These are phyloP conservation scores for Rhipidocladum racemiflorum DNA, from an alignment of 176 grass and related monocot genomes.

Conservation along the genomic window DNA sequence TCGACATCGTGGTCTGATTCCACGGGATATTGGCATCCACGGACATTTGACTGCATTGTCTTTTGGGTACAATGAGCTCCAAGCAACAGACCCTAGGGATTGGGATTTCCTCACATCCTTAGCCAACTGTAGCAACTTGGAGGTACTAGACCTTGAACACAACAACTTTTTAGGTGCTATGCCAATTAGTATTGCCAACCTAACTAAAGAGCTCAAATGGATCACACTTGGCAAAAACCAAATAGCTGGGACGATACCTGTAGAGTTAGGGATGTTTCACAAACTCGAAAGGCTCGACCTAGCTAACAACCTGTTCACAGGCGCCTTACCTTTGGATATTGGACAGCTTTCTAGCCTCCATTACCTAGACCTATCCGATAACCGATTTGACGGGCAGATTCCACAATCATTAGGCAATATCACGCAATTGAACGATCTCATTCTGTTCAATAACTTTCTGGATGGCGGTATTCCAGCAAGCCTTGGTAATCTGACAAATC, in stretches of 20 bases:
- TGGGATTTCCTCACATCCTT: slow-evolving; percentile 29
- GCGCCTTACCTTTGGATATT: slow-evolving; percentile 5
- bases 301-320: slow-evolving; percentile 12
- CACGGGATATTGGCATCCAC: no score
- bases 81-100: neutral
- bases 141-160: neutral
- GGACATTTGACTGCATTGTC: no score
- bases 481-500: neutral
- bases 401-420: slow-evolving; percentile 23
- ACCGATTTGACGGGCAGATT: neutral
- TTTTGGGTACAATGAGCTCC: neutral
- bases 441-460: slow-evolving; percentile 6
- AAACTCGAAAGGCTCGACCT: neutral
- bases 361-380: neutral
- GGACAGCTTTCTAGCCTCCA: neutral
- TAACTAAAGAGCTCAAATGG: neutral
- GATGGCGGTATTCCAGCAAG: neutral
- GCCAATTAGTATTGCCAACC: slow-evolving; percentile 12
- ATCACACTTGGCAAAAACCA: neutral
- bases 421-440: neutral
- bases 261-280: neutral
- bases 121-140: slow-evolving; percentile 17
- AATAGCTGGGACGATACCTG: slow-evolving; percentile 14
- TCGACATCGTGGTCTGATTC: no score
- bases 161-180: slow-evolving; percentile 22